Conservation (phyloP, 208 protist species). For the Wallacemonas sp. region DNA sequence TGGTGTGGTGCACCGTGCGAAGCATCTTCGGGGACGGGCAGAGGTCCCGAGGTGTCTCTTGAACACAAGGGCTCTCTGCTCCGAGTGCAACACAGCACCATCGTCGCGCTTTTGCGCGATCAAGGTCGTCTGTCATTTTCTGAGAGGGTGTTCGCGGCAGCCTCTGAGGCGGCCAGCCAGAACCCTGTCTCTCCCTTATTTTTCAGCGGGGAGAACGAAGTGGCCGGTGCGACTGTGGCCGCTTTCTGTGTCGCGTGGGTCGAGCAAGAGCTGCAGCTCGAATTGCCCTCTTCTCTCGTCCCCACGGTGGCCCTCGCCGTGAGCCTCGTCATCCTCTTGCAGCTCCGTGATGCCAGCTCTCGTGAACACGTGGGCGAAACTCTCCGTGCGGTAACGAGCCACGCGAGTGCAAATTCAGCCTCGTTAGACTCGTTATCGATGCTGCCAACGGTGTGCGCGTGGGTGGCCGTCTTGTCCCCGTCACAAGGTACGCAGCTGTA, state of each 20-base stretch:
- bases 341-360: background rate
- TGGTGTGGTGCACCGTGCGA: background rate
- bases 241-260: constrained; percentile 21
- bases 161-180: background rate
- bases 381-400: too few species aligned
- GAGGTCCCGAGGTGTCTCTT: background rate
- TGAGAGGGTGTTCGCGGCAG: background rate
- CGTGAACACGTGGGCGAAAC: background rate
- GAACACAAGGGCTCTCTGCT: background rate
- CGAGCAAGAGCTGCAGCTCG: constrained; percentile 31
- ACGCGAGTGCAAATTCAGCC: too few species aligned
- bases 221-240: background rate
- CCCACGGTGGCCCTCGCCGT: background rate
- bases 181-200: constrained; percentile 3
- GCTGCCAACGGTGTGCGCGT: background rate
- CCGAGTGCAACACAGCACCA: background rate
- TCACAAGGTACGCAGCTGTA: background rate
- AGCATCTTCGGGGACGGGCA: background rate
- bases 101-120: constrained; percentile 31
- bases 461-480: background rate
- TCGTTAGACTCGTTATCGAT: background rate
- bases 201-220: constrained; percentile 6
- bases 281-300: background rate
- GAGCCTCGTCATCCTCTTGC: background rate
- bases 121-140: constrained; percentile 25